phyloP scores from a whole-genome alignment of 2,329 filamentous ascomycete genomes.

The Karstenula rhodostoma region DNA sequence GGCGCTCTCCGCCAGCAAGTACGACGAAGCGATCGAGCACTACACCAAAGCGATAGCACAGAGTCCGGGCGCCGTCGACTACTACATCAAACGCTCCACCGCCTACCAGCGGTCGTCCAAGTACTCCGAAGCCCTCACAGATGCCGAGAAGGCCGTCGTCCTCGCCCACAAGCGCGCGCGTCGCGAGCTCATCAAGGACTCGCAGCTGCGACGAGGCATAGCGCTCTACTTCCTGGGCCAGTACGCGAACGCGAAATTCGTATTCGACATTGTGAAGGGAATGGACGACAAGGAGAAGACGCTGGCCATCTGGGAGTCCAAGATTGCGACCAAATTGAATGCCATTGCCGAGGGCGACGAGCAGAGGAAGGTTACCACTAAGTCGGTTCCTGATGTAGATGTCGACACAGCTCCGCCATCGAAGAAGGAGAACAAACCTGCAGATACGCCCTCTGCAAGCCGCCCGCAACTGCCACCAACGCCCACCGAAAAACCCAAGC shows the following conservation, averaged over 20 bases:
- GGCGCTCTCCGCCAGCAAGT: slow-evolving; percentile 70
- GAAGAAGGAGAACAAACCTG: slow-evolving; percentile 7
- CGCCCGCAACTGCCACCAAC: slow-evolving; percentile 43
- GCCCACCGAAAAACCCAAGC: slow-evolving; percentile 66
- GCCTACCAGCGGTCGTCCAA: slow-evolving; percentile 72
- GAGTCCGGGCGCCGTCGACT: slow-evolving; percentile 72
- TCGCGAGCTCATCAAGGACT: slow-evolving; percentile 78
- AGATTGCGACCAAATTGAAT: slow-evolving; percentile 62
- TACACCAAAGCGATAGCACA: slow-evolving; percentile 72
- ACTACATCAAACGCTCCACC: slow-evolving; percentile 83
- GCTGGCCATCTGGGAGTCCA: slow-evolving; percentile 66
- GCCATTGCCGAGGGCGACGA: slow-evolving; percentile 60
- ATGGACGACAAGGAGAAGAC: slow-evolving; percentile 62
- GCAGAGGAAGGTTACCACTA: slow-evolving; percentile 41
- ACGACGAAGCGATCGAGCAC: slow-evolving; percentile 69
- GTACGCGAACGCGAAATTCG: slow-evolving; percentile 77
- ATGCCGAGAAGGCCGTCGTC: slow-evolving; percentile 62
- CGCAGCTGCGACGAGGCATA: slow-evolving; percentile 81
- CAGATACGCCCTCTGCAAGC: neutral
- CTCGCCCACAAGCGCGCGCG: slow-evolving; percentile 77
- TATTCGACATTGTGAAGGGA: slow-evolving; percentile 68
- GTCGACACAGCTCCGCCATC: slow-evolving; percentile 38
- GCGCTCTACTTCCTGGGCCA: slow-evolving; percentile 73
- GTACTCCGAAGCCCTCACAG: slow-evolving; percentile 57
- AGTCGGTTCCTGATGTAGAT: slow-evolving; percentile 63